Conservation (phyloP, 2,329 filamentous ascomycete species). For the Curvularia verruculosa region DNA sequence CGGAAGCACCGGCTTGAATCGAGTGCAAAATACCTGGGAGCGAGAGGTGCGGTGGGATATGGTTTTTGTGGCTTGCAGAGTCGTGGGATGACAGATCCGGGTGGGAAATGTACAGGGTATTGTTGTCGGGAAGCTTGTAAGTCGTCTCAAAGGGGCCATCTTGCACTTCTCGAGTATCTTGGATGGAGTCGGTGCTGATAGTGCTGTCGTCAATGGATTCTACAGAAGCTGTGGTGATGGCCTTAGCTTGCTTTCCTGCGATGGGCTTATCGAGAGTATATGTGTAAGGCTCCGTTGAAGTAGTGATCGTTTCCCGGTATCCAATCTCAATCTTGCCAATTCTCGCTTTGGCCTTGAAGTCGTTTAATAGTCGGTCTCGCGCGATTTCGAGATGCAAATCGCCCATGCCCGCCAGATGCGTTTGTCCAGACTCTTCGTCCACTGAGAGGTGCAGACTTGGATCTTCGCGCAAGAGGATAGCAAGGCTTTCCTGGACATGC, state of each 20-base stretch:
- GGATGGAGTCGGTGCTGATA: conserved; percentile 27
- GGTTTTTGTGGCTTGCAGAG: conserved; percentile 47
- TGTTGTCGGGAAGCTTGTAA: conserved; percentile 64
- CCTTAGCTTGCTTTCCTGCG: conserved; percentile 78
- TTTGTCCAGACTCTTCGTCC: conserved; percentile 90
- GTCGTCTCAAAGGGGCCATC: conserved; percentile 38
- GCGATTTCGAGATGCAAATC: conserved; percentile 95
- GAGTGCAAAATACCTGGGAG: conserved; percentile 57
- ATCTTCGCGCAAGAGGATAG: conserved; percentile 84
- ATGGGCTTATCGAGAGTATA: conserved; percentile 78
- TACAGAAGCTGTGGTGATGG: conserved; percentile 72
- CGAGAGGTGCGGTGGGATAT: conserved; percentile 62
- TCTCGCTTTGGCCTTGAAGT: conserved; percentile 82
- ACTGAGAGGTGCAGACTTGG: conserved; percentile 85
- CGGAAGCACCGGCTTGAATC: conserved; percentile 79
- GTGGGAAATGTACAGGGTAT: conserved; percentile 66
- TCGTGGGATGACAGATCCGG: conserved; percentile 55
- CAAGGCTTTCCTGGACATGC: conserved; percentile 75
- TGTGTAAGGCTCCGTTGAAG: conserved; percentile 62
- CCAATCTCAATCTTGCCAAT: conserved; percentile 95
- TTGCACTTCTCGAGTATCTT: conserved; percentile 27
- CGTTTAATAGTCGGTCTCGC: conserved; percentile 81
- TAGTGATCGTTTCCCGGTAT: conserved; percentile 82
- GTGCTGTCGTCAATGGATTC: conserved; percentile 60
- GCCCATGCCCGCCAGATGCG: conserved; percentile 93